Evolutionary conservation across 331 rosid genomes (phyloP).

Genomic region (Prunus yedoensis): DNA sequence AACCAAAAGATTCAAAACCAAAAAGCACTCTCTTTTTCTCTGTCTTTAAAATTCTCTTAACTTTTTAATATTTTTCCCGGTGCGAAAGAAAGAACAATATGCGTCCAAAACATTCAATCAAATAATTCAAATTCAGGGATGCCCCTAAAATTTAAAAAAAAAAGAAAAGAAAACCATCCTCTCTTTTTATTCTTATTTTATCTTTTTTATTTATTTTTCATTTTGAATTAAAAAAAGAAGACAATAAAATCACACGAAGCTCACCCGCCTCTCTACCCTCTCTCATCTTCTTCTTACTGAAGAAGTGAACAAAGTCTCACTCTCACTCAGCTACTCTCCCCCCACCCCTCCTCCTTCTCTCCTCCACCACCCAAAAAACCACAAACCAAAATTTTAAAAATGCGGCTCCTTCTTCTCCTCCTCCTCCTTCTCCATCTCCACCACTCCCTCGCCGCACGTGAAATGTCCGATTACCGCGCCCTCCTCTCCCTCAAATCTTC

Average conservation of each 20-base stretch:
- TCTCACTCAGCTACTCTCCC: not conserved
- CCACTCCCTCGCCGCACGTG: conserved; percentile 21
- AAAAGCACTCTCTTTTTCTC: not conserved
- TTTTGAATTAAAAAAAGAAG: not conserved
- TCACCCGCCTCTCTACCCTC: conserved; percentile 5
- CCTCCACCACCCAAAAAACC: not conserved
- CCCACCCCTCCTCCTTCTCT: not conserved
- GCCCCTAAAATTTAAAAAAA: not conserved
- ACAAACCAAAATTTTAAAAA: conserved; percentile 12
- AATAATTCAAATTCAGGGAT: not conserved
- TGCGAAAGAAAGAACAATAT: not conserved
- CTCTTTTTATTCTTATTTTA: too few species aligned
- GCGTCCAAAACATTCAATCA: conserved; percentile 11
- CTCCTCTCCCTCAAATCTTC: conserved; percentile 61
- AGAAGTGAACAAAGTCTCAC: conserved; percentile 11
- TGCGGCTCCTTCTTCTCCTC: conserved; percentile 53
- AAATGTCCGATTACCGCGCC: conserved; percentile 52
- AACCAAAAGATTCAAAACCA: not conserved
- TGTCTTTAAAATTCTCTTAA: not conserved
- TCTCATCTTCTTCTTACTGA: not conserved
- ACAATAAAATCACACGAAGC: conserved; percentile 25
- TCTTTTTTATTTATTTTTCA: not conserved
- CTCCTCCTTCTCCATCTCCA: conserved; percentile 28
- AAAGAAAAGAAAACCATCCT: too few species aligned
- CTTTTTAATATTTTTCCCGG: not conserved